Evolutionary conservation across 2,329 filamentous ascomycete genomes (phyloP), one percentile per base, ranked within the genome.

Genomic region (Neofusicoccum sp.): DNA sequence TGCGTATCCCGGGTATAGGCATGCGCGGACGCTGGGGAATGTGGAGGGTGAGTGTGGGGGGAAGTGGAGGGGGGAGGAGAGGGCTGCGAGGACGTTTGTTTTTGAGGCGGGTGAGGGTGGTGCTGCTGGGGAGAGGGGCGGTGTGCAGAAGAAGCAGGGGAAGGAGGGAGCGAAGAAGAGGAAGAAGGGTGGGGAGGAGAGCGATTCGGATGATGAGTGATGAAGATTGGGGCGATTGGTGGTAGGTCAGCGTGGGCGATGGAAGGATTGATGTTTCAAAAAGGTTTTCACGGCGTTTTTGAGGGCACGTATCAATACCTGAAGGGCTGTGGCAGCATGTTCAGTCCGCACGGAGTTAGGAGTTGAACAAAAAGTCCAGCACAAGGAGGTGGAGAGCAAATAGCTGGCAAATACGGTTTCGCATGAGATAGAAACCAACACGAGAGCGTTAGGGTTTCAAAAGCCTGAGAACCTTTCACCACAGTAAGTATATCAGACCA

Each of bases 1-100:
- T 14, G 84, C 82, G 26, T 95, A 93, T 71, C 89, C 88, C 0
- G 87, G 87, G 0, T 95, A 95, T 72, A 80, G 75, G 63, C 89
- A 93, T 75, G 87, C 88, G 14, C 73, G 90, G 62, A 93, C 90
- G 3, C 72, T 91, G 62, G 90, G 90, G 1, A 86, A 75, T 36
- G 68, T 81, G 4, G 73, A 75, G 51, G 69, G 77, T 1, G 72
- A 73, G 3, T 28, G 24, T 12, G 78, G 76, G 0, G 78, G 77
- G 0, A 78, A 68, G 31, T 81, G 80, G 80, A 80, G 76, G 68
- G 79, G 79, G 0, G 79, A 81, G 65, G 76, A 79, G 41, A 69
- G 80, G 45, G 71, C 72, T 36, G 78, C 78, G 62, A 72, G 79
- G 63, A 78, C 75, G 64, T 81, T 76, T 70, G 71, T 80, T 1